Evolutionary conservation across 2,329 filamentous ascomycete species (phyloP), one percentile per base, ranked within the genome.

Genomic region (Trichoderma sp.): DNA sequence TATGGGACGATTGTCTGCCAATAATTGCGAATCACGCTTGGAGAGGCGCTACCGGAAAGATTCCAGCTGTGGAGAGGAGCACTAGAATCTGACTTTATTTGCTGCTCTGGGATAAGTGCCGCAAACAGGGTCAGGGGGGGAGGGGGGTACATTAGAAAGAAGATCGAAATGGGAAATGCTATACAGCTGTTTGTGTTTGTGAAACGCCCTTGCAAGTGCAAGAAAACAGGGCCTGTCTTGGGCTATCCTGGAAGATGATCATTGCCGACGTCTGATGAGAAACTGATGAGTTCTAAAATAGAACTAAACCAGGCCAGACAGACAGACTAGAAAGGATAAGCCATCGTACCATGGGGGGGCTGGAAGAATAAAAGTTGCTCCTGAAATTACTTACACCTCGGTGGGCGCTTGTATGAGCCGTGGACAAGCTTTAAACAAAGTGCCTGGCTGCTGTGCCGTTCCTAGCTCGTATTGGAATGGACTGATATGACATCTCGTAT

Each of bases 51-150:
- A 52, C 35, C 40, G 53, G 56, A 66, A 52, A 59, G 64, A 58
- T 52, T 52, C 40, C 29, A 49, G 40, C 37, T 29, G 55, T 67
- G 64, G 64, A 59, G 55, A 58, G 55, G 52, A 58, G 55, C 37
- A 67, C 55, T 67, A 59, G 64, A 27, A 67, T 67, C 64, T 67
- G 55, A 67, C 55, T 59, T 59, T 58, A 67, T 58, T 67, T 59
- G 55, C 64, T 59, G 40, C 64, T 67, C 64, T 59, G 55, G 64
- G 64, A 67, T 27, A 67, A 67, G 64, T 67, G 64, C 64, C 37
- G 37, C 21, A 14, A 33, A 33, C 64, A 58, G 31, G 64, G 55
- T 40, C n/a, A n/a, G 7, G 24, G n/a, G 37, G 37, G 37, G 14
- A 2, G 5, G 37, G 40, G 40, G 40, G 40, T 43, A 43, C 37